A percentile compares a stretch with the other conserved stretches of the same genome.
Evolutionary conservation across 2,329 filamentous ascomycete species (phyloP).

Genomic region (Pseudogymnoascus sp.): DNA sequence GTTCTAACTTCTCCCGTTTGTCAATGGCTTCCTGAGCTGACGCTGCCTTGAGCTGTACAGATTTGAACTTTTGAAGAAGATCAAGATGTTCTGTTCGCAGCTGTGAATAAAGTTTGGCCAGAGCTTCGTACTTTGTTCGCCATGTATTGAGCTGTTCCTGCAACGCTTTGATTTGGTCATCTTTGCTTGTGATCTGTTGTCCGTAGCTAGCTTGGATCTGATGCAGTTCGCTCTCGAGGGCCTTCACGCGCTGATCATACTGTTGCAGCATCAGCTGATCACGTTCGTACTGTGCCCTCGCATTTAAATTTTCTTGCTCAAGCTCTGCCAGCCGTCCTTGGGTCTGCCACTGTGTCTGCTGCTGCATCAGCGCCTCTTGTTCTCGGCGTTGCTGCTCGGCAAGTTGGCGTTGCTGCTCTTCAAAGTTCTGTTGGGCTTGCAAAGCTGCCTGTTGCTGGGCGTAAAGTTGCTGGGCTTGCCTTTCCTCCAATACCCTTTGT

Average conservation of each 20-base stretch:
- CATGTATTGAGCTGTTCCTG: conserved; percentile 98
- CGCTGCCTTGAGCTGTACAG: conserved; percentile 89
- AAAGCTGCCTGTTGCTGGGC: conserved; percentile 75
- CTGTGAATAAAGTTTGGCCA: conserved; percentile 96
- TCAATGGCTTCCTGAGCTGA: conserved; percentile 97
- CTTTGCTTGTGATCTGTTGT: conserved; percentile 79
- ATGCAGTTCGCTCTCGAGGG: conserved; percentile 75
- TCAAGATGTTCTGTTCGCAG: conserved; percentile 91
- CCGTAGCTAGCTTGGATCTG: conserved; percentile 77
- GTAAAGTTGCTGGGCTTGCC: conserved; percentile 72
- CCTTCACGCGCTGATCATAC: conserved; percentile 91
- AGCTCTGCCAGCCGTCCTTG: conserved; percentile 93
- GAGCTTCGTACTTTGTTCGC: conserved; percentile 91
- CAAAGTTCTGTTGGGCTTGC: conserved; percentile 89
- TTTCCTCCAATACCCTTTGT: conserved; percentile 78
- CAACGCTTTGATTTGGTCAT: conserved; percentile 85
- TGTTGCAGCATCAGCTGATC: conserved; percentile 96
- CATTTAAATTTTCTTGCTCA: conserved; percentile 89
- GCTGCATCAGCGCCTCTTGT: conserved; percentile 78
- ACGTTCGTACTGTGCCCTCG: conserved; percentile 90
- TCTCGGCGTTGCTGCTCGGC: conserved; percentile 85
- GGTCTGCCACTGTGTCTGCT: conserved; percentile 88
- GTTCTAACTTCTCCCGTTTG: conserved; percentile 84
- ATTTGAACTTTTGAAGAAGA: conserved; percentile 91
- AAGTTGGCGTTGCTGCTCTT: conserved; percentile 82